Conservation (phyloP, 1,284 basidiomycete species). For the Melampsora allii-populina region DNA sequence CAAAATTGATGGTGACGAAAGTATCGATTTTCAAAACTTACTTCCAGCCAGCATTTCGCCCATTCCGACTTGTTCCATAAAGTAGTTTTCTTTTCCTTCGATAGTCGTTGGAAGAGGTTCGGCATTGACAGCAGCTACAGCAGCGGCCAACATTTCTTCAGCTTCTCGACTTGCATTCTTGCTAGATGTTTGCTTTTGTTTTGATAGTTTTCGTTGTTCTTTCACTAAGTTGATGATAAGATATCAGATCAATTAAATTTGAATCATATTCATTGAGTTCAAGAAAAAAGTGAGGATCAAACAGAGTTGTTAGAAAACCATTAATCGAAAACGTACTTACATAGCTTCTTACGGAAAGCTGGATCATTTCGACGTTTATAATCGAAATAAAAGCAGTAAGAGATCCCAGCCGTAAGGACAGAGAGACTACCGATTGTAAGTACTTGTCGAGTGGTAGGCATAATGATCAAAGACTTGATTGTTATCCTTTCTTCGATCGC, state of each 20-base stretch:
- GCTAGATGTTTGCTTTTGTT: slow-evolving; percentile 25
- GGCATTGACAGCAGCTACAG: slow-evolving; percentile 24
- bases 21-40: background rate
- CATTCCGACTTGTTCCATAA: slow-evolving; percentile 52
- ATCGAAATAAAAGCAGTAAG: slow-evolving; percentile 51
- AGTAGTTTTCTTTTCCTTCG: slow-evolving; percentile 45
- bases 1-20: background rate
- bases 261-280: background rate
- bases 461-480: background rate
- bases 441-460: slow-evolving; percentile 35
- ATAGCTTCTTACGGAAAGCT: slow-evolving; percentile 51
- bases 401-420: slow-evolving; percentile 30
- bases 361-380: slow-evolving; percentile 51
- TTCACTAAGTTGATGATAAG: slow-evolving; percentile 7
- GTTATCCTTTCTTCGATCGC: background rate
- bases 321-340: slow-evolving; percentile 48
- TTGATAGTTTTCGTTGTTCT: slow-evolving; percentile 30
- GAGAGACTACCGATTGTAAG: slow-evolving; percentile 33
- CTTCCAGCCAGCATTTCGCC: slow-evolving; percentile 50
- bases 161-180: slow-evolving; percentile 20
- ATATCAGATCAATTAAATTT: background rate
- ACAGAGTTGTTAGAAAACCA: slow-evolving; percentile 28
- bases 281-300: background rate
- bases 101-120: slow-evolving; percentile 31
- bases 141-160: slow-evolving; percentile 28